phyloP scores from a whole-genome alignment of 2,329 filamentous ascomycete species.

The Colletotrichum lupini region DNA sequence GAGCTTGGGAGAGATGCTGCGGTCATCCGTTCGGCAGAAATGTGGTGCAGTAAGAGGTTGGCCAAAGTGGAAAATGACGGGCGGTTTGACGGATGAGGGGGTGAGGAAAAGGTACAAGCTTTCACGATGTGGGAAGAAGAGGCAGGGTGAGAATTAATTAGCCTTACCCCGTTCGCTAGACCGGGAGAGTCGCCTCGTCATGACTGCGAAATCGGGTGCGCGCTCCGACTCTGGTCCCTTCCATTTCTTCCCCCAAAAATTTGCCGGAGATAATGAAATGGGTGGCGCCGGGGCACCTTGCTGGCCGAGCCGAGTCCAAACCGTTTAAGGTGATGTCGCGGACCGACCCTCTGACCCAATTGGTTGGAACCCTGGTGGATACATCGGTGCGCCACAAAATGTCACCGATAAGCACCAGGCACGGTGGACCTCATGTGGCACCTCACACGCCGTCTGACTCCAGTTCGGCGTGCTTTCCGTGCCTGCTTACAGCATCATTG shows the following conservation, averaged over 20 bases:
- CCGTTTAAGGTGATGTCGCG: constrained; percentile 25
- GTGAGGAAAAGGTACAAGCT: constrained; percentile 16
- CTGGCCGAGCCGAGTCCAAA: constrained; percentile 28
- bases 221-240: constrained; percentile 14
- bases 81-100: constrained; percentile 9
- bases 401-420: constrained; percentile 29
- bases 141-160: constrained; percentile 17
- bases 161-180: constrained; percentile 26
- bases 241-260: constrained; percentile 23
- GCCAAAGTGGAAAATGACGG: neutral
- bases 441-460: constrained; percentile 28
- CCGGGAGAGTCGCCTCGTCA: constrained; percentile 25
- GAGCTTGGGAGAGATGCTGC: constrained; percentile 10
- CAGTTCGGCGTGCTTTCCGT: constrained; percentile 21
- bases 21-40: neutral
- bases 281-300: constrained; percentile 29
- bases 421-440: constrained; percentile 19
- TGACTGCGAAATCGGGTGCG: constrained; percentile 31
- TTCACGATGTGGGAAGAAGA: constrained; percentile 16
- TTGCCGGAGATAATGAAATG: constrained; percentile 36
- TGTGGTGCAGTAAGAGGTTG: neutral
- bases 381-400: constrained; percentile 17
- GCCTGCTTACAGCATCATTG: constrained; percentile 25
- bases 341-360: neutral
- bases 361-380: constrained; percentile 11